Conservation (phyloP, 2,329 filamentous ascomycete species). For the Dactylella cylindrospora region DNA sequence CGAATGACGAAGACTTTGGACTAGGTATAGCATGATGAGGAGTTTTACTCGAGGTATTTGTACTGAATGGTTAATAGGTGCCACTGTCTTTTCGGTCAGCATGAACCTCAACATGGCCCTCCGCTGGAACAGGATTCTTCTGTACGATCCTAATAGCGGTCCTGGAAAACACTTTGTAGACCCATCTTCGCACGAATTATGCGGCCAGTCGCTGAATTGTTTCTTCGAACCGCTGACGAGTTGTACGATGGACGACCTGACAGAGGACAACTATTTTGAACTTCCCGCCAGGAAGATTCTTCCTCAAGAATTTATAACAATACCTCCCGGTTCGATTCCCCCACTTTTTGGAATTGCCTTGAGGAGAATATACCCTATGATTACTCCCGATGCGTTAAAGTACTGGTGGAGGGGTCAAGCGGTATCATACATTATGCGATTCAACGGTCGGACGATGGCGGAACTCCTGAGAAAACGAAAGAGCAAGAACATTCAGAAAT, state of each 20-base stretch:
- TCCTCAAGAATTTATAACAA: slow-evolving; percentile 34
- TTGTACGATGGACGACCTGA: slow-evolving; percentile 44
- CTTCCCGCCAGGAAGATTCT: slow-evolving; percentile 16
- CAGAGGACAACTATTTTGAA: slow-evolving; percentile 13
- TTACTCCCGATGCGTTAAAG: slow-evolving; percentile 44
- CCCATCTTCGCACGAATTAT: slow-evolving; percentile 16
- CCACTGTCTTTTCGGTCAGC: slow-evolving; percentile 39
- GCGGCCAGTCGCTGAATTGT: slow-evolving; percentile 45
- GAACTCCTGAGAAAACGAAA: slow-evolving; percentile 23
- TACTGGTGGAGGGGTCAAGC: slow-evolving; percentile 48
- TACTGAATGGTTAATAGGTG: slow-evolving; percentile 25
- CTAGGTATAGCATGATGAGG: slow-evolving; percentile 38
- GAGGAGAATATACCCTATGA: slow-evolving; percentile 36
- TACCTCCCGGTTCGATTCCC: slow-evolving; percentile 29
- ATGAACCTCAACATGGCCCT: slow-evolving; percentile 44
- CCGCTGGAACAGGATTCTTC: slow-evolving; percentile 44
- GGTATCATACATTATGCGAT: slow-evolving; percentile 46
- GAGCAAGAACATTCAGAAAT: slow-evolving; percentile 19
- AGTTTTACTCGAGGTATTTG: too few relatives aligned
- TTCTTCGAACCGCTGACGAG: slow-evolving; percentile 46
- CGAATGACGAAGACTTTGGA: slow-evolving; percentile 46
- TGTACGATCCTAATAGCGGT: slow-evolving; percentile 40
- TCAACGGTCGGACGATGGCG: slow-evolving; percentile 44
- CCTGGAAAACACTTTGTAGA: slow-evolving; percentile 46
- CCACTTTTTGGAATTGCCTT: slow-evolving; percentile 43